These are phyloP conservation scores for Rhododendron ferrugineum DNA, from an alignment of 148 eudicot species.

Conservation along the genomic window DNA sequence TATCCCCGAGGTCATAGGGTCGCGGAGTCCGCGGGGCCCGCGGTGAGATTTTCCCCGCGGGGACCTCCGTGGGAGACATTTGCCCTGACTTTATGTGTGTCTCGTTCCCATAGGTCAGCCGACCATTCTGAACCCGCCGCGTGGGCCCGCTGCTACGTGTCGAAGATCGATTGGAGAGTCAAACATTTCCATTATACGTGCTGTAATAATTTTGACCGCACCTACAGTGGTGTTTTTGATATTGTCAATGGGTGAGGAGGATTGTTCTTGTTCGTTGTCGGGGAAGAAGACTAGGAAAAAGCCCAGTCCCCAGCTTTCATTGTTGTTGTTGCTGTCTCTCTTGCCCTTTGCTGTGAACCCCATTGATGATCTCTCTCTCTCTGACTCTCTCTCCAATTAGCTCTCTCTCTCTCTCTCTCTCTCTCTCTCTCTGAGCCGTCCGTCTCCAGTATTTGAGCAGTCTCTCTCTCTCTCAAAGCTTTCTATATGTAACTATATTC, in stretches of 20 bases:
- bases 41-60: no score
- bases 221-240: no score
- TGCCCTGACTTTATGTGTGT: no score
- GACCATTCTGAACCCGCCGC: no score
- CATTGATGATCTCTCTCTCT: background rate
- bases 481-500: background rate
- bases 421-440: background rate
- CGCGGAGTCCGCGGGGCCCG: no score
- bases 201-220: no score
- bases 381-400: background rate
- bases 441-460: background rate
- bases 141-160: no score
- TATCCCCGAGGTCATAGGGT: no score
- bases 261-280: background rate
- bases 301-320: slow-evolving; percentile 45
- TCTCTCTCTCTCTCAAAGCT: background rate
- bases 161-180: no score
- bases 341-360: slow-evolving; percentile 10
- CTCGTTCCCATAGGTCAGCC: no score
- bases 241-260: slow-evolving; percentile 3
- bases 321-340: slow-evolving; percentile 21
- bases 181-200: no score
- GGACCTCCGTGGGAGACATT: no score
- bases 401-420: background rate
- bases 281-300: slow-evolving; percentile 54